Evolutionary conservation across 2,329 filamentous ascomycete species (phyloP).

Genomic region (Sporothrix globosa): DNA sequence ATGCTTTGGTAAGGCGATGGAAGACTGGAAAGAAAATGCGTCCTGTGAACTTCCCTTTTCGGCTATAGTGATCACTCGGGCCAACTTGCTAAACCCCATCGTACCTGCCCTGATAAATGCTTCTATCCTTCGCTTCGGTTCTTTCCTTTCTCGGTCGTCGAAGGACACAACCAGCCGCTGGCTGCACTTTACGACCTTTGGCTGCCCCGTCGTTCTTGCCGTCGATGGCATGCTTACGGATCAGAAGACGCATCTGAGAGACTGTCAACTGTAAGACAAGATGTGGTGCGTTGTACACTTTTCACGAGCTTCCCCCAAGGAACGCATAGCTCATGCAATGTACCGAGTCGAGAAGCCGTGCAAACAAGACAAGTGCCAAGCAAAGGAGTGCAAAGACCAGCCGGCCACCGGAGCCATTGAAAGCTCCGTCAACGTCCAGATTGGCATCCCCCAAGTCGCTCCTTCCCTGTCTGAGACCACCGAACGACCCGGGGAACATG

Average conservation of each 20-base stretch:
- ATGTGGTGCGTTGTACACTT: neutral
- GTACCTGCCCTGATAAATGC: neutral
- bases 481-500: slow-evolving; percentile 16
- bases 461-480: neutral
- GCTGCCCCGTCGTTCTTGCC: neutral
- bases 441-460: neutral
- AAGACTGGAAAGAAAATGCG: slow-evolving; percentile 9
- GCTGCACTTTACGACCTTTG: neutral
- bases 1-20: neutral
- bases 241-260: no score
- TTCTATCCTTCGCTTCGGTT: neutral
- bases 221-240: neutral
- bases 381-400: neutral
- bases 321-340: neutral
- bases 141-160: neutral
- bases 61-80: neutral
- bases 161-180: neutral
- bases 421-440: neutral
- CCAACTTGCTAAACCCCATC: neutral
- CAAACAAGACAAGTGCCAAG: slow-evolving; percentile 18
- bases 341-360: neutral
- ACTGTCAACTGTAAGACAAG: neutral
- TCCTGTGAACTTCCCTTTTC: neutral
- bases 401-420: slow-evolving; percentile 3
- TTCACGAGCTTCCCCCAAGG: neutral